These are phyloP conservation scores for Cyberlindnera mrakii DNA, from an alignment of 805 yeast species.

Conservation along the genomic window DNA sequence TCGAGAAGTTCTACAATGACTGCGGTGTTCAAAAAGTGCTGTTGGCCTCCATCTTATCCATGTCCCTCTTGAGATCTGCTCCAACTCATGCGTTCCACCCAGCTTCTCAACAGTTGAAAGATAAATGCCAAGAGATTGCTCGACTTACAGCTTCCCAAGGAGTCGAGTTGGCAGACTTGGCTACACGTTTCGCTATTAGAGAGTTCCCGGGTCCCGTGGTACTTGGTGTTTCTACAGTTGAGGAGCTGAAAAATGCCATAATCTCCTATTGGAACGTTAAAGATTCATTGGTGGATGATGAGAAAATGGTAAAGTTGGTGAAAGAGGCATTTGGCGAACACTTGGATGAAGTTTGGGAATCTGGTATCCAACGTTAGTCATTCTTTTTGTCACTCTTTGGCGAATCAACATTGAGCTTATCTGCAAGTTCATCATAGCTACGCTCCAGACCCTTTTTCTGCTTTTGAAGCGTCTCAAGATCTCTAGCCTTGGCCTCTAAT, in stretches of 20 bases:
- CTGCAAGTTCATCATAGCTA: conserved; percentile 39
- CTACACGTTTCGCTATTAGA: conserved; percentile 68
- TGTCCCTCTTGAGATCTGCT: conserved; percentile 74
- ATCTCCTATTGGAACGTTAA: conserved; percentile 46
- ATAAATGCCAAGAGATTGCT: conserved; percentile 33
- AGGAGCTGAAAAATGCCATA: conserved; percentile 61
- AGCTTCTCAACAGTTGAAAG: conserved; percentile 51
- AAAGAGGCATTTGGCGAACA: conserved; percentile 43
- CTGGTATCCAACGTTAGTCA: conserved; percentile 33
- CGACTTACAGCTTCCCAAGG: conserved; percentile 32
- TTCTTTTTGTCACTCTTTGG: conserved; percentile 21
- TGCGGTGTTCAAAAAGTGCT: conserved; percentile 54
- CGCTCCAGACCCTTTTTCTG: conserved; percentile 48
- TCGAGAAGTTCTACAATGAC: conserved; percentile 41
- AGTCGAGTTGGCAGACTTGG: conserved; percentile 73
- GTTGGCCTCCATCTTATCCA: conserved; percentile 82
- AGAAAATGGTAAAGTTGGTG: conserved; percentile 36
- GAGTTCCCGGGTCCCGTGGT: conserved; percentile 50
- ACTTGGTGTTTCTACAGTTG: conserved; percentile 63
- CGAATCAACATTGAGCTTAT: conserved; percentile 12
- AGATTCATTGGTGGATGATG: conserved; percentile 23
- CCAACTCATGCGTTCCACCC: conserved; percentile 79
- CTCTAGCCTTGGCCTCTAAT: conserved; percentile 35
- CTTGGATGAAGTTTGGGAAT: conserved; percentile 61
- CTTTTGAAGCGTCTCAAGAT: conserved; percentile 40